Conservation (phyloP, 805 yeast species). For the Starmerella ratchasimensis region DNA sequence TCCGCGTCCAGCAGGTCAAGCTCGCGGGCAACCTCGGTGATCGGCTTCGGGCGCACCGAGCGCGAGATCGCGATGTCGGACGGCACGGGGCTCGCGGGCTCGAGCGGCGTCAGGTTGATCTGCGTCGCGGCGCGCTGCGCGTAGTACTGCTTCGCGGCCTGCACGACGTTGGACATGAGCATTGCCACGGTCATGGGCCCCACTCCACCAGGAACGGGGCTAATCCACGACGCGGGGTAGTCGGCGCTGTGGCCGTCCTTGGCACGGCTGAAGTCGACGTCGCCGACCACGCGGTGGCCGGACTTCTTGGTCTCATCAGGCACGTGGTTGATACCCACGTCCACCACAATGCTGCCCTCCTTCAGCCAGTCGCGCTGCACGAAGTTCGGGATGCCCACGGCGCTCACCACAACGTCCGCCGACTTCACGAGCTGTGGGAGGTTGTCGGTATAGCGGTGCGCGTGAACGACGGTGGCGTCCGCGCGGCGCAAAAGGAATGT, state of each 20-base stretch:
- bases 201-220: slow-evolving; percentile 99
- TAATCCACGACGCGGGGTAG: slow-evolving; percentile 51
- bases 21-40: slow-evolving; percentile 61
- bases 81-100: slow-evolving; percentile 58
- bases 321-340: slow-evolving; percentile 87
- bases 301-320: slow-evolving; percentile 61
- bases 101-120: slow-evolving; percentile 42
- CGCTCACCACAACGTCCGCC: slow-evolving; percentile 86
- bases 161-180: slow-evolving; percentile 71
- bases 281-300: slow-evolving; percentile 84
- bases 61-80: slow-evolving; percentile 84
- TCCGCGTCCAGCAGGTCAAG: slow-evolving; percentile 67
- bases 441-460: slow-evolving; percentile 61
- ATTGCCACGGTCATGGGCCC: slow-evolving; percentile 99
- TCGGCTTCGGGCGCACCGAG: slow-evolving; percentile 74
- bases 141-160: slow-evolving; percentile 49
- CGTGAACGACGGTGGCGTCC: slow-evolving; percentile 73
- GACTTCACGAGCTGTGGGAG: slow-evolving; percentile 42
- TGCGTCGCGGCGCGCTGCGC: slow-evolving; percentile 31
- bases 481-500: slow-evolving; percentile 65
- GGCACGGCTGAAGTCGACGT: slow-evolving; percentile 75
- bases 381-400: slow-evolving; percentile 75
- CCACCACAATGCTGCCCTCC: slow-evolving; percentile 71
- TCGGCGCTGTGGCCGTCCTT: too few relatives aligned
- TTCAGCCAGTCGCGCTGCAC: slow-evolving; percentile 84